Evolutionary conservation across 2,329 filamentous ascomycete species (phyloP).

Genomic region (Chaetothyriales sp.): DNA sequence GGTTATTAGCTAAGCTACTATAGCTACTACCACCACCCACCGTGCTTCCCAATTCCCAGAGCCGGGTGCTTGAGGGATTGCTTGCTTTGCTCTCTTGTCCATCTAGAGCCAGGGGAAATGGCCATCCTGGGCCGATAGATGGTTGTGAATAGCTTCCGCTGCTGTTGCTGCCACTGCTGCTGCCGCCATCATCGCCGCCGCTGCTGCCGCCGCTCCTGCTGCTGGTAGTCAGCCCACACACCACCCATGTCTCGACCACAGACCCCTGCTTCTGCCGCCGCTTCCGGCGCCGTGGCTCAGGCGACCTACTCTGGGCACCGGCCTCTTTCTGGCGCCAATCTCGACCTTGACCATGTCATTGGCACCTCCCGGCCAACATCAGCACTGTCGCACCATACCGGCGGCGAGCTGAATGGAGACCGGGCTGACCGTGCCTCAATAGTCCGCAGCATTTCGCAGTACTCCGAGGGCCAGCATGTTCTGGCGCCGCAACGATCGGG

Average conservation of each 20-base stretch:
- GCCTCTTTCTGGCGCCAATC: constrained; percentile 20
- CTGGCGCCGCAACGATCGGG: constrained; percentile 39
- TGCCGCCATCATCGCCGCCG: too few species aligned
- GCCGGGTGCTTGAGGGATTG: too few species aligned
- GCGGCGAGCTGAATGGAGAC: constrained; percentile 19
- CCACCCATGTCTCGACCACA: constrained; percentile 18
- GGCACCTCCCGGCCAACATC: constrained; percentile 21
- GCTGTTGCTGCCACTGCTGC: too few species aligned
- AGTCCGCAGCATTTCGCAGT: constrained; percentile 28
- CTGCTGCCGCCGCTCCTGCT: too few species aligned
- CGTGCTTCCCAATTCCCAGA: neutral
- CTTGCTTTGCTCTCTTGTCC: too few species aligned
- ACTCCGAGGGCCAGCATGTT: constrained; percentile 26
- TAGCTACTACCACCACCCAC: neutral
- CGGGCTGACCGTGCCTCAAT: constrained; percentile 11
- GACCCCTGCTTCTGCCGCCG: constrained; percentile 17
- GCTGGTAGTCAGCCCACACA: neutral
- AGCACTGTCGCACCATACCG: constrained; percentile 23
- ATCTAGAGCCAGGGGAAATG: too few species aligned
- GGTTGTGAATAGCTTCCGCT: too few species aligned
- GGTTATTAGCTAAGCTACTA: neutral
- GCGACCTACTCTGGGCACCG: constrained; percentile 26
- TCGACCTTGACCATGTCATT: constrained; percentile 22
- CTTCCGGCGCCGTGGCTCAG: neutral
- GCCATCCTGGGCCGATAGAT: too few species aligned